A percentile compares a stretch with the other conserved stretches of the same genome.
Evolutionary conservation across 495 filamentous ascomycete genomes (phyloP).

Genomic region (Trichoderma virens): DNA sequence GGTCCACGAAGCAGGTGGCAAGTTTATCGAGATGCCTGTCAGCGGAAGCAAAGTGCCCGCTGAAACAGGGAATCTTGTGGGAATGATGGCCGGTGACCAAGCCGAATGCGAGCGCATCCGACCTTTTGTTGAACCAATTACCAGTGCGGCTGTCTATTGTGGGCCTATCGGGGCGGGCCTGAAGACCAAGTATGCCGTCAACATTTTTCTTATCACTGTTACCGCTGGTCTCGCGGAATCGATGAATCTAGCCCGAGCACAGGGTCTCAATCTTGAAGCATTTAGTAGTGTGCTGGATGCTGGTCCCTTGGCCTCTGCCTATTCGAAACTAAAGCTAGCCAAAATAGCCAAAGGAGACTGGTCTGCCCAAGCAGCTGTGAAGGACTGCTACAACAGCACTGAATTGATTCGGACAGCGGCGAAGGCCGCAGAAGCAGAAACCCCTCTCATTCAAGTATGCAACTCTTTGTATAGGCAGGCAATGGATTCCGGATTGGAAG

Average conservation of each 20-base stretch:
- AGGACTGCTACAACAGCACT: slow-evolving; percentile 16
- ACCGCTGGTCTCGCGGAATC: slow-evolving; percentile 13
- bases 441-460: slow-evolving; percentile 12
- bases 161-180: slow-evolving; percentile 12
- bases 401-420: slow-evolving; percentile 13
- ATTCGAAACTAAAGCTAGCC: slow-evolving; percentile 10
- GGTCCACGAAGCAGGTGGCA: slow-evolving; percentile 7
- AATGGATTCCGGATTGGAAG: neutral
- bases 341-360: slow-evolving; percentile 13
- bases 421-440: slow-evolving; percentile 7
- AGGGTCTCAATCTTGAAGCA: slow-evolving; percentile 9
- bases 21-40: slow-evolving; percentile 15
- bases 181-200: slow-evolving; percentile 14
- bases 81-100: slow-evolving; percentile 13
- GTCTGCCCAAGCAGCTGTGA: slow-evolving; percentile 11
- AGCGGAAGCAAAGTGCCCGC: slow-evolving; percentile 15
- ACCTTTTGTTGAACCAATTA: slow-evolving; percentile 11
- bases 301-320: slow-evolving; percentile 12
- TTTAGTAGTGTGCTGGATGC: slow-evolving; percentile 14
- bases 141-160: slow-evolving; percentile 12
- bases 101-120: neutral
- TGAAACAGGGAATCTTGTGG: slow-evolving; percentile 13
- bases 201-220: slow-evolving; percentile 13
- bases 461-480: slow-evolving; percentile 10
- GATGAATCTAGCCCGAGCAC: slow-evolving; percentile 13